These are phyloP conservation scores for Pyrenophora teres DNA, from an alignment of 2,329 filamentous ascomycete species.

Conservation along the genomic window DNA sequence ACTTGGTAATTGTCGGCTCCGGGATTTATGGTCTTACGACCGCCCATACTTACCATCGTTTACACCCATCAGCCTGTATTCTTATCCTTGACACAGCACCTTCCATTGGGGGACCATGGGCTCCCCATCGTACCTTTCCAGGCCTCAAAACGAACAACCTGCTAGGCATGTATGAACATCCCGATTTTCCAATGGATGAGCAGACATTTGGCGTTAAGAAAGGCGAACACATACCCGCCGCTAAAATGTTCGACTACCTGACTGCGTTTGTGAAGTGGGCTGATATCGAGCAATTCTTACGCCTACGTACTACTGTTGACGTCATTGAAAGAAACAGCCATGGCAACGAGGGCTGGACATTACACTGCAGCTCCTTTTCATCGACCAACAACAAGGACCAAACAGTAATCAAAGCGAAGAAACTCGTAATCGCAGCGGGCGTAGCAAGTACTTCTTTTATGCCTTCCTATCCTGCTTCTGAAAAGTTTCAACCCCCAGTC, in stretches of 20 bases:
- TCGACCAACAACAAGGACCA: constrained; percentile 27
- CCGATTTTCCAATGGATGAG: constrained; percentile 45
- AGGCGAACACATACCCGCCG: constrained; percentile 64
- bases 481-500: constrained; percentile 58
- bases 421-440: constrained; percentile 66
- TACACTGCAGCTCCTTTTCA: constrained; percentile 19
- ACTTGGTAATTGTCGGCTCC: constrained; percentile 18
- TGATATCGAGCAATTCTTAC: constrained; percentile 56
- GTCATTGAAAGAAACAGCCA: constrained; percentile 52
- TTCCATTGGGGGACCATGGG: constrained; percentile 51
- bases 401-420: constrained; percentile 45
- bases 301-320: constrained; percentile 58
- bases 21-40: constrained; percentile 51
- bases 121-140: constrained; percentile 47
- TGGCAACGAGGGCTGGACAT: constrained; percentile 21
- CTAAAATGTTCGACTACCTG: constrained; percentile 62
- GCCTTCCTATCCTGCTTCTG: constrained; percentile 57
- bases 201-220: constrained; percentile 46
- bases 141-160: constrained; percentile 53
- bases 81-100: constrained; percentile 50
- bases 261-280: constrained; percentile 42
- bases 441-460: constrained; percentile 63
- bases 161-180: constrained; percentile 48
- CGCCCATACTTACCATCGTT: constrained; percentile 53
- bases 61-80: constrained; percentile 48